A percentile compares a stretch with the other conserved stretches of the same genome.
These are phyloP conservation scores for Escovopsis sp. DNA, from an alignment of 2,329 filamentous ascomycete genomes.

Conservation along the genomic window DNA sequence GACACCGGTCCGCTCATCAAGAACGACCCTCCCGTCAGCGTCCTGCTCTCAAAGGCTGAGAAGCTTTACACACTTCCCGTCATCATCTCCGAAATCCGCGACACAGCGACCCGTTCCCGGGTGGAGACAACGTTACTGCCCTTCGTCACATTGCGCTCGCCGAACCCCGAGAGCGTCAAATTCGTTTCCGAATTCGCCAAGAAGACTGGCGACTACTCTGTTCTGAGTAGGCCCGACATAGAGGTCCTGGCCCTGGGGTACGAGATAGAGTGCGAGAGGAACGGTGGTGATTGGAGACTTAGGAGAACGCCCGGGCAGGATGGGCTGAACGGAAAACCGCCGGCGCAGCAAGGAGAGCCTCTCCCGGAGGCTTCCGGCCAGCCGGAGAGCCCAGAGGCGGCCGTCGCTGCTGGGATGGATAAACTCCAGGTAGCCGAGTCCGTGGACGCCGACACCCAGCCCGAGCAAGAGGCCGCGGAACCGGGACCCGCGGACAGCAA, in stretches of 20 bases:
- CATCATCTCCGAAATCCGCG: conserved; percentile 78
- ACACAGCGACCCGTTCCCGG: conserved; percentile 63
- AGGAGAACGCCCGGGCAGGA: conserved; percentile 69
- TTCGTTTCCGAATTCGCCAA: conserved; percentile 74
- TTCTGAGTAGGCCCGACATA: conserved; percentile 79
- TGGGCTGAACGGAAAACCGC: conserved; percentile 50
- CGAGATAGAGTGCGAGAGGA: conserved; percentile 83
- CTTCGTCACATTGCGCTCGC: conserved; percentile 65
- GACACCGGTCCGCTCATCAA: conserved; percentile 90
- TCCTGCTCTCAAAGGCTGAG: conserved; percentile 63
- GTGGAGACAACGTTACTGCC: conserved; percentile 76
- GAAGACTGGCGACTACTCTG: conserved; percentile 76
- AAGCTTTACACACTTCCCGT: conserved; percentile 69
- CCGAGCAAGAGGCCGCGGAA: too few species aligned
- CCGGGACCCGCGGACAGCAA: too few species aligned
- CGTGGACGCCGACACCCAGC: too few species aligned
- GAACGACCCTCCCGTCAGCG: conserved; percentile 75
- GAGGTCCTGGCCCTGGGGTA: conserved; percentile 83
- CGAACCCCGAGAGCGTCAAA: conserved; percentile 61
- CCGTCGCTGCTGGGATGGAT: too few species aligned
- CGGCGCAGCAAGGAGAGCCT: conserved; percentile 12
- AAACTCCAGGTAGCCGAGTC: too few species aligned
- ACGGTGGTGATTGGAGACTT: conserved; percentile 78
- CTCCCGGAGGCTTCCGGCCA: too few species aligned
- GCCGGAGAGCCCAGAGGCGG: too few species aligned